Percentiles rank a stretch among this genome's conserved stretches.
Evolutionary conservation across 2,329 filamentous ascomycete genomes (phyloP).

Genomic region (Curvularia verruculosa): DNA sequence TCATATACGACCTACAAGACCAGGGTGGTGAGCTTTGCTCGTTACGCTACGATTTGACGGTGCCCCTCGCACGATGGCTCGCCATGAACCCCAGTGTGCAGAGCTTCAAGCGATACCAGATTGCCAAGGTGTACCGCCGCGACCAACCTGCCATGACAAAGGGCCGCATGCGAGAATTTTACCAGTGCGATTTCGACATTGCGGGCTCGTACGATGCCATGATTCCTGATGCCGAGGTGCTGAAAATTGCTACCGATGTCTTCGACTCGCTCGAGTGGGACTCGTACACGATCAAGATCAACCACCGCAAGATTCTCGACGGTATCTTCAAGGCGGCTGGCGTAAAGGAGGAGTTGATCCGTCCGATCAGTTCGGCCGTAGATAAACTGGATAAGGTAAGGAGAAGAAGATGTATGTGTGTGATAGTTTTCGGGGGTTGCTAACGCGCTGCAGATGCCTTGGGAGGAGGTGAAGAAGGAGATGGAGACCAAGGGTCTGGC

Average conservation of each 20-base stretch:
- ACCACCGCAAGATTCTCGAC: constrained; percentile 92
- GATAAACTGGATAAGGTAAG: constrained; percentile 90
- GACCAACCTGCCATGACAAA: constrained; percentile 82
- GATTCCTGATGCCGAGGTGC: constrained; percentile 88
- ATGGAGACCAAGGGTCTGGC: constrained; percentile 93
- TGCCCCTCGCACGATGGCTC: constrained; percentile 89
- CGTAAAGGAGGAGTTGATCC: constrained; percentile 84
- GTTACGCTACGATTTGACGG: constrained; percentile 84
- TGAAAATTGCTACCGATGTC: constrained; percentile 83
- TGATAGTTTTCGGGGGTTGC: not conserved
- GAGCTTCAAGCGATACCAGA: constrained; percentile 91
- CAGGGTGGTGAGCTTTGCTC: constrained; percentile 87
- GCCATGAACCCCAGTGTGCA: constrained; percentile 86
- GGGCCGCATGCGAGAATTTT: constrained; percentile 93
- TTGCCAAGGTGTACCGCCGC: constrained; percentile 86
- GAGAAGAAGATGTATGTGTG: not conserved
- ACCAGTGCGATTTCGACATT: constrained; percentile 97
- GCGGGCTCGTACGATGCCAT: constrained; percentile 84
- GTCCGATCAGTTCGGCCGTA: constrained; percentile 88
- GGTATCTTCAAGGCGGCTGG: constrained; percentile 91
- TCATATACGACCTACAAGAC: constrained; percentile 88
- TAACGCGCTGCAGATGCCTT: constrained; percentile 60
- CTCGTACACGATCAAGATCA: constrained; percentile 86
- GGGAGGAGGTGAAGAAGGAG: constrained; percentile 87
- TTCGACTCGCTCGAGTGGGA: constrained; percentile 81